Base-by-base conservation (phyloP, 2,329 filamentous ascomycete genomes). In the Neocucurbitaria cava region DNA sequence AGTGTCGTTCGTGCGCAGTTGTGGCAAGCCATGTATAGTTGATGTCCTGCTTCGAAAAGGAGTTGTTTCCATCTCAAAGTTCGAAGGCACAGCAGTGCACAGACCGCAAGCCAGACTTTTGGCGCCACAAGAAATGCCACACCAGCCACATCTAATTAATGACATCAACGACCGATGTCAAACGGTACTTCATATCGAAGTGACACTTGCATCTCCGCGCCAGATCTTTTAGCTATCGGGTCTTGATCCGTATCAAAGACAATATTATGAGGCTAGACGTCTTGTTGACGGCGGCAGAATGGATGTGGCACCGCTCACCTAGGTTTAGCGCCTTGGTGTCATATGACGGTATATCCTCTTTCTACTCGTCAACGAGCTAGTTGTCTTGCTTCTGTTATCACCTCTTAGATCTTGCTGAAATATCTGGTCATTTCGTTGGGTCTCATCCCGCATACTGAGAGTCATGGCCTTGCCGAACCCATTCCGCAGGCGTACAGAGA, bases 401-500 rank as follows among this genome's bases (percentile, higher is more conserved):
- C 20, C 38, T 17, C 31, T 24, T n/a, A 17, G 9, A 21, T 40
- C 38, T 23, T 2, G 3, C 13, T n/a, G 21, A 7, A 24, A 9
- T 5, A 11, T 26, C 9, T n/a, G 18, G 3, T 24, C 15, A 8
- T 40, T 18, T 33, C 11, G 8, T 41, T 42, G 20, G 26, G 11
- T 50, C 42, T 23, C 36, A 6, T 18, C 21, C 26, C n/a, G 10
- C 18, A 10, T n/a, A 38, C 52, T 13, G 10, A 10, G 8, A 24
- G 48, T 2, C 13, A 82, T 81, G 79, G 74, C 78, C 17, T 77
- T 72, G 65, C 72, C 73, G 3, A 80, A 78, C 55, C 73, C 76
- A 1, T 81, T 81, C 53, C 66, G 72, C 24, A 68, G 71, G 40
- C 68, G 66, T 21, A 81, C 78, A 13, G 66, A 75, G 40, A 79